Conservation (phyloP, 768 basidiomycete genomes). For the Cystofilobasidium bisporidii region DNA sequence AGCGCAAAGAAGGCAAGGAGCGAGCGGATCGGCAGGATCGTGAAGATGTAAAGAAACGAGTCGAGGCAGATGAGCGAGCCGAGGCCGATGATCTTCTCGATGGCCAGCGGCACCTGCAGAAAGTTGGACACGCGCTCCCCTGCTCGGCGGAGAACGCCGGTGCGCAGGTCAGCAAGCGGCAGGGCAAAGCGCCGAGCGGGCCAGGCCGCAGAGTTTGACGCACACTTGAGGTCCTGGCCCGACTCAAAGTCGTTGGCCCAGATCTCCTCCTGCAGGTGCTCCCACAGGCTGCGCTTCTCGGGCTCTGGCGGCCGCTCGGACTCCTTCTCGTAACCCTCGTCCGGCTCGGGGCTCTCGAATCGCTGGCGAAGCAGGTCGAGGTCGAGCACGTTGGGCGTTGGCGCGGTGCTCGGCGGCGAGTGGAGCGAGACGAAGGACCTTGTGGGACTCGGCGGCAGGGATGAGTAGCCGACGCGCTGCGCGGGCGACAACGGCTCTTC, state of each 20-base stretch:
- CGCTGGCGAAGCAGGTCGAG: conserved; percentile 11
- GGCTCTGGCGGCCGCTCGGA: not conserved
- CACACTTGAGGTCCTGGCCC: conserved; percentile 74
- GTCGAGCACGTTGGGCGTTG: conserved; percentile 10
- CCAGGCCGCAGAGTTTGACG: too few relatives aligned
- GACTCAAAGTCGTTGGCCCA: conserved; percentile 89
- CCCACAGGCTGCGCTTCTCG: conserved; percentile 51
- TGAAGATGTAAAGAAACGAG: conserved; percentile 95
- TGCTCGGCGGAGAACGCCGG: not conserved
- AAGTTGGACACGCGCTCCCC: conserved; percentile 95
- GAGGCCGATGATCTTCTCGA: conserved; percentile 92
- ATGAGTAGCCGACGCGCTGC: conserved; percentile 18
- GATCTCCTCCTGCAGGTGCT: conserved; percentile 78
- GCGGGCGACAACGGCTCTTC: not conserved
- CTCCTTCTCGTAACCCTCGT: not conserved
- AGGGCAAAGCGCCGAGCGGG: not conserved
- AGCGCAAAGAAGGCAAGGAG: conserved; percentile 47
- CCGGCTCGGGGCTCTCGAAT: conserved; percentile 5
- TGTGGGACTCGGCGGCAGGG: conserved; percentile 20
- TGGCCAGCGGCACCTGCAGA: conserved; percentile 76
- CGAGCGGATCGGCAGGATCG: conserved; percentile 80
- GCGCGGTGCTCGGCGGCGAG: not conserved
- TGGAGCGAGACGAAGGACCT: conserved; percentile 2
- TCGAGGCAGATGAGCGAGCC: conserved; percentile 90
- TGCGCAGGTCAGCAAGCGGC: conserved; percentile 1